A percentile compares a stretch with the other conserved stretches of the same genome.
These are phyloP conservation scores for Thelephora aurantiotincta DNA, from an alignment of 768 basidiomycete species.

Conservation along the genomic window DNA sequence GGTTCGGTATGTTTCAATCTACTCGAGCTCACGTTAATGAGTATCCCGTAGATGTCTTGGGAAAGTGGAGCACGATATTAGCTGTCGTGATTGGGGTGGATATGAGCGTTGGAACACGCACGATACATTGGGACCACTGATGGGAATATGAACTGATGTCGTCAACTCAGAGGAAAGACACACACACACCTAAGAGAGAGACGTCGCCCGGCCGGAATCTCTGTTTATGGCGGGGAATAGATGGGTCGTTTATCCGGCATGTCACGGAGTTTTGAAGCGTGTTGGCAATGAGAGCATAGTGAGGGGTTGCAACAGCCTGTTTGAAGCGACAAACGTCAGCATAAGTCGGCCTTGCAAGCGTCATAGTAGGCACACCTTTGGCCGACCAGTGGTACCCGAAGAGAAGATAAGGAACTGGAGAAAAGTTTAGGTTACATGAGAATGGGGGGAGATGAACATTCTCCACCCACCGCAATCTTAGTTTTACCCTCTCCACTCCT, in stretches of 20 bases:
- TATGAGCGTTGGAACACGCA: constrained; percentile 6
- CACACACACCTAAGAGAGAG: constrained; percentile 31
- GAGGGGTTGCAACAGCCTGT: constrained; percentile 30
- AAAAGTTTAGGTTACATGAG: not conserved
- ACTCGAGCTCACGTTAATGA: constrained; percentile 11
- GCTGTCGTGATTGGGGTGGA: not conserved
- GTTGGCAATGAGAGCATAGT: constrained; percentile 22
- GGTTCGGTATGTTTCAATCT: not conserved
- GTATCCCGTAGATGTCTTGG: constrained; percentile 31
- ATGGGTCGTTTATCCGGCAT: constrained; percentile 17
- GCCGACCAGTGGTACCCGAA: constrained; percentile 63
- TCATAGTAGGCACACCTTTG: constrained; percentile 38
- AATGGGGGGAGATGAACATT: not conserved
- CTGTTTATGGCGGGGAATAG: constrained; percentile 23
- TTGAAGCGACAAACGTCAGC: constrained; percentile 51
- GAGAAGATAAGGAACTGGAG: constrained; percentile 47
- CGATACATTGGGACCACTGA: constrained; percentile 18
- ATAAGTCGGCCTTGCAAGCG: constrained; percentile 7
- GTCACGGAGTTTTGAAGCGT: constrained; percentile 14
- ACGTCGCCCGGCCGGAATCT: constrained; percentile 41
- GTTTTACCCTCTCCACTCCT: constrained; percentile 46
- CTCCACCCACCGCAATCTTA: constrained; percentile 33
- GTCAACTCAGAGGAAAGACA: not conserved
- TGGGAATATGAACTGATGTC: constrained; percentile 3
- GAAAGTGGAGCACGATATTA: not conserved